Base-by-base conservation (phyloP, 2,329 filamentous ascomycete genomes). In the Leptographium galeiforme region DNA sequence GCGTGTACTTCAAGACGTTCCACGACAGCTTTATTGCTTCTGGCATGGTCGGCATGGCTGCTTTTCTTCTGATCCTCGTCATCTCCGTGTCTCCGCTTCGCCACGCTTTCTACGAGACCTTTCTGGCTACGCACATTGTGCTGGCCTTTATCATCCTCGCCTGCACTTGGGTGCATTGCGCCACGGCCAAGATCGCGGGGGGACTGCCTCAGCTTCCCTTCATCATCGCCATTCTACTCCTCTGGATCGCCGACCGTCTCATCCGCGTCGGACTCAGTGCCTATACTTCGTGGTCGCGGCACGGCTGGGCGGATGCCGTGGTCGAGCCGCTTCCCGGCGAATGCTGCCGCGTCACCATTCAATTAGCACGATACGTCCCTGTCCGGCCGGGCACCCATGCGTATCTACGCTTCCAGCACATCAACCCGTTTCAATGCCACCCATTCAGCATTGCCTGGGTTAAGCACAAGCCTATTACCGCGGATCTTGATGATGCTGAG, bases 91-190 rank as follows among this genome's bases (percentile, higher is more conserved):
- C 89, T 2, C 85, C 89, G 0, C 64, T 98, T 51, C 84, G 93
- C 57, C 91, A 96, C 67, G 89, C 90, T 41, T 96, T 95, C 66
- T 98, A 98, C 71, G 93, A 98, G 71, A 94, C 89, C 1, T 98
- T 98, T 71, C 77, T 97, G 61, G 88, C 87, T 64, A 69, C 85
- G 34, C 93, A 97, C 70, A 89, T 95, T 60, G 67, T 87, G 40
- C 71, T 95, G 50, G 89, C 84, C 41, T 67, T 84, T 39, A 64
- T 87, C 52, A 72, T 75, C 48, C 78, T 96, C 50, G 73, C 79
- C 54, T 84, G 82, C 62, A 82, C 90, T 10, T 93, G 84, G 77
- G 72, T 90, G 40, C 93, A 97, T 71, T 81, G 88, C 61, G 74
- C 79, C 46, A 72, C 86, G 11, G 79, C 87, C 33, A 67, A 73